Evolutionary conservation across 345 rosid species (phyloP), one percentile per base, ranked within the genome.

Genomic region (Kernera saxatilis): DNA sequence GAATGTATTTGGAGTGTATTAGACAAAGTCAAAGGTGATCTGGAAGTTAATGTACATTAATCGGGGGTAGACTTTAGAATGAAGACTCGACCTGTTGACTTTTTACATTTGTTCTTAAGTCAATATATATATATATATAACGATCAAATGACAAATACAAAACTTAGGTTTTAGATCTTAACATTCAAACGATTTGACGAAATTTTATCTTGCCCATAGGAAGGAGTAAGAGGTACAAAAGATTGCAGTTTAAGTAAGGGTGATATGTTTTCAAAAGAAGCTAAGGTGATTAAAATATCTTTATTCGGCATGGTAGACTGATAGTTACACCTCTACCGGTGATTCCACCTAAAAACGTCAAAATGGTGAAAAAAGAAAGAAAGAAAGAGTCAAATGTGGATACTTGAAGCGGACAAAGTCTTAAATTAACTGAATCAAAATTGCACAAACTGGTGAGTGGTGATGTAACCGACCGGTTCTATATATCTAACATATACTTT

Each of bases 111-210:
- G 30, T 58, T 46, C 39, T 18, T 15, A 33, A 39, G 67, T 25
- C 67, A 46, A 58, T 46, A 64, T 18, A 62, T 62, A 15, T 26
- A 25, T 30, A 29, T 27, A 35, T 36, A 29, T 11, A 13, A 50
- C 7, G 39, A 70, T 49, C 13, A 49, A 27, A 26, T 15, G 33
- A 27, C 30, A 8, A 10, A n/a, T 11, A 52, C 76, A 56, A 53
- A 72, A 64, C 41, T 44, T 54, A 54, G 70, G 64, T 41, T 15
- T 30, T 41, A 62, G 46, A 62, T 63, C 64, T 52, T 62, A 59
- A 39, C 35, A 21, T 15, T 71, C 25, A 30, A 18, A 51, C 14
- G 75, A 25, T 7, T 22, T 52, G 62, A 61, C 35, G 6, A 52
- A 40, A 25, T 19, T 52, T 21, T 8, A 41, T 41, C 26, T 41